phyloP scores from a whole-genome alignment of 2,329 filamentous ascomycete genomes.

The Corinectria fuckeliana region DNA sequence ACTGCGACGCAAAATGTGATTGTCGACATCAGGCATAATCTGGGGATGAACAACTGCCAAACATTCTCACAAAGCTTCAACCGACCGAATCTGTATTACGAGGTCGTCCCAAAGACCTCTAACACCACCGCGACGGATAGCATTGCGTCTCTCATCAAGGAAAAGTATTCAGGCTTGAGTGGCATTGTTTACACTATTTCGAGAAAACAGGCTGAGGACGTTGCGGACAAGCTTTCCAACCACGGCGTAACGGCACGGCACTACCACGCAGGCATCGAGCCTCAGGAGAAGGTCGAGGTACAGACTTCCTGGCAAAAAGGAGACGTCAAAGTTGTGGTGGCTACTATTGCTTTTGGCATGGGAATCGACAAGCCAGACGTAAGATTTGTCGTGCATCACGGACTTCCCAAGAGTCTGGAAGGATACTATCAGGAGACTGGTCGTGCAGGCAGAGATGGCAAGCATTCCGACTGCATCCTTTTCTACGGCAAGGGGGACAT shows the following conservation, averaged over 20 bases:
- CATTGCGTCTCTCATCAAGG: conserved; percentile 72
- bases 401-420: conserved; percentile 91
- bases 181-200: conserved; percentile 96
- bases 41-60: conserved; percentile 80
- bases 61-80: conserved; percentile 95
- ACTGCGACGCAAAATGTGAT: conserved; percentile 95
- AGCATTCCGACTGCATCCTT: conserved; percentile 85
- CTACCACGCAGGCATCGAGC: conserved; percentile 83
- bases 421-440: conserved; percentile 99
- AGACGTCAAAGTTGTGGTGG: conserved; percentile 85
- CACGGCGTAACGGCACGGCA: conserved; percentile 76
- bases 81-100: conserved; percentile 90
- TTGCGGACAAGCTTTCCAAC: conserved; percentile 72
- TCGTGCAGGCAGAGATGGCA: conserved; percentile 89
- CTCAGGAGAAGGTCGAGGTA: conserved; percentile 70
- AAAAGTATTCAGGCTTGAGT: conserved; percentile 72
- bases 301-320: conserved; percentile 86
- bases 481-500: conserved; percentile 86
- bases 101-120: conserved; percentile 76
- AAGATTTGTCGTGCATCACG: conserved; percentile 93
- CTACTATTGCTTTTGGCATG: conserved; percentile 99
- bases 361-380: conserved; percentile 99
- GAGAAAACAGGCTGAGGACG: conserved; percentile 78
- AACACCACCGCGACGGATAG: conserved; percentile 51
- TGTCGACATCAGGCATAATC: conserved; percentile 86